A percentile compares a stretch with the other conserved stretches of the same genome.
phyloP scores from a whole-genome alignment of 1,284 basidiomycete species.

The Sporisorium exsertum region DNA sequence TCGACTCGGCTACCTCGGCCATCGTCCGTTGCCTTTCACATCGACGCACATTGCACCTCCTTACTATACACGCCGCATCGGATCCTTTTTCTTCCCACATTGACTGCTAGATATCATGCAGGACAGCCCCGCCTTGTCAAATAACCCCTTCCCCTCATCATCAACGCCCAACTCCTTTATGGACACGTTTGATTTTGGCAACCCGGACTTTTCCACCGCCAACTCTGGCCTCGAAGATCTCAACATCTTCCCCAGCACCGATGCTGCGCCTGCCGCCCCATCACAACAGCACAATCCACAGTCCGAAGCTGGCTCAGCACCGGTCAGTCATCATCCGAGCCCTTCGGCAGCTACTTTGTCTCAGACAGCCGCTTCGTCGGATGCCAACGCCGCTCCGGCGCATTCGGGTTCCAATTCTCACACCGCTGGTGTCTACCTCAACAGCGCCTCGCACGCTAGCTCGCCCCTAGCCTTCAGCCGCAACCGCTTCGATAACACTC shows the following conservation, averaged over 20 bases:
- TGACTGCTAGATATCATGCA: slow-evolving; percentile 21
- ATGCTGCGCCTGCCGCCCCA: slow-evolving; percentile 12
- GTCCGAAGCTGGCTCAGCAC: slow-evolving; percentile 38
- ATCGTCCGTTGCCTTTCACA: neutral
- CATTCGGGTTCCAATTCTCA: slow-evolving; percentile 15
- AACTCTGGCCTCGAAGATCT: slow-evolving; percentile 53
- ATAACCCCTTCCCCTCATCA: slow-evolving; percentile 31
- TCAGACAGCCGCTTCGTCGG: slow-evolving; percentile 10
- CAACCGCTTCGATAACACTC: slow-evolving; percentile 39
- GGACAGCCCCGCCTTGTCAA: slow-evolving; percentile 39
- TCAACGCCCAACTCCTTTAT: slow-evolving; percentile 53
- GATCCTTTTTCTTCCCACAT: neutral
- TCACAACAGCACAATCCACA: slow-evolving; percentile 28
- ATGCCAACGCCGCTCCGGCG: slow-evolving; percentile 7
- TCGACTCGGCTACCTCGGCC: neutral
- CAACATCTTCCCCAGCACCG: slow-evolving; percentile 38
- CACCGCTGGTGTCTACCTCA: slow-evolving; percentile 11
- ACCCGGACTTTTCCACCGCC: slow-evolving; percentile 43
- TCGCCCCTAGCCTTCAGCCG: slow-evolving; percentile 32
- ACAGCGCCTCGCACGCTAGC: slow-evolving; percentile 30
- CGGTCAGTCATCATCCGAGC: slow-evolving; percentile 50
- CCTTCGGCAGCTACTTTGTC: slow-evolving; percentile 22
- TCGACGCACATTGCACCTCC: neutral
- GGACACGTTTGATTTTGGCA: slow-evolving; percentile 60
- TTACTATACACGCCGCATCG: neutral